These are phyloP conservation scores for Populus hybrid DNA, from an alignment of 441 rosid species.

Conservation along the genomic window DNA sequence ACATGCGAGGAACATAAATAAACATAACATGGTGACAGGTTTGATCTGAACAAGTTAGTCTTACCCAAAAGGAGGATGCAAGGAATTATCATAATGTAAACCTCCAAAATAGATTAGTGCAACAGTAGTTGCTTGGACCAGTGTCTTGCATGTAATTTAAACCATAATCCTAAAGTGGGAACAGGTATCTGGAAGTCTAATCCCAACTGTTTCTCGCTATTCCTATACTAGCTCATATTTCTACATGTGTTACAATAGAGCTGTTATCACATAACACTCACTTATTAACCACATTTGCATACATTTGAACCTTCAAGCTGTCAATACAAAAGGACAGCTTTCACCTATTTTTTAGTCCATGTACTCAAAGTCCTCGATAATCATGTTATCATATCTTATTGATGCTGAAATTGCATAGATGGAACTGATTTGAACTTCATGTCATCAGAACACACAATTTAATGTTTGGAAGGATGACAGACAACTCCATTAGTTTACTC, in stretches of 20 bases:
- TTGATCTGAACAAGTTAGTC: background rate
- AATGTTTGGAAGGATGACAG: background rate
- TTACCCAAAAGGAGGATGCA: background rate
- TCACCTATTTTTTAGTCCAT: background rate
- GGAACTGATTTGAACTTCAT: background rate
- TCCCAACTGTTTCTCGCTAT: background rate
- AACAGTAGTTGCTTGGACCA: background rate
- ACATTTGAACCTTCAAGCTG: background rate
- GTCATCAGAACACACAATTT: background rate
- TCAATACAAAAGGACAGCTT: background rate
- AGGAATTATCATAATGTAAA: background rate
- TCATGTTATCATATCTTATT: background rate
- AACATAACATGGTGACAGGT: background rate
- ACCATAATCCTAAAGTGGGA: background rate
- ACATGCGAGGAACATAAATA: background rate
- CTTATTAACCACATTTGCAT: background rate
- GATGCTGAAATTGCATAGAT: background rate
- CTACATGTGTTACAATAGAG: background rate
- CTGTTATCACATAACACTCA: background rate
- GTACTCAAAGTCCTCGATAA: background rate
- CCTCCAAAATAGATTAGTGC: background rate
- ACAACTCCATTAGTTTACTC: background rate
- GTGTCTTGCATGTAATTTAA: background rate
- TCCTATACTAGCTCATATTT: background rate
- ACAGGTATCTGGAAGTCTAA: background rate